Percentiles rank a stretch among this genome's conserved stretches.
Evolutionary conservation across 1,139 yeast genomes (phyloP).

Genomic region (Debaryomyces robertsiae): DNA sequence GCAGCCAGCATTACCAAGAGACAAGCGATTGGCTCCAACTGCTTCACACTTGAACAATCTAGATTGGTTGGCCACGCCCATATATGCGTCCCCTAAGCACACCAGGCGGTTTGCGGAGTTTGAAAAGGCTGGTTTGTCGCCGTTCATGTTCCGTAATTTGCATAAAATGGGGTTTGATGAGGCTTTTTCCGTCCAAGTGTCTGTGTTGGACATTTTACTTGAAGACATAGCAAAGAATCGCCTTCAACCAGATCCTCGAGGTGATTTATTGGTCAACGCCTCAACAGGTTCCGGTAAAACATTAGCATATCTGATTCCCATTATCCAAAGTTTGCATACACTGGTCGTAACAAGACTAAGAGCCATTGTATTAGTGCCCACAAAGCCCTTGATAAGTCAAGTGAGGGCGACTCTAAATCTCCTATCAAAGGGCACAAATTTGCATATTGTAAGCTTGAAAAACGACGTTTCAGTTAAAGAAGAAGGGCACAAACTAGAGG

Average conservation of each 20-base stretch:
- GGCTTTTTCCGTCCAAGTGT: constrained; percentile 81
- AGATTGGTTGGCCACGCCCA: constrained; percentile 72
- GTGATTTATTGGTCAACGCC: constrained; percentile 87
- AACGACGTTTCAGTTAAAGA: constrained; percentile 62
- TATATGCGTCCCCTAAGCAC: constrained; percentile 49
- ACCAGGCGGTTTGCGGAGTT: constrained; percentile 47
- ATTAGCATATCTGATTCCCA: constrained; percentile 82
- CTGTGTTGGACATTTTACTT: constrained; percentile 61
- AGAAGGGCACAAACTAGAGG: constrained; percentile 55
- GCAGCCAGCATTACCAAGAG: constrained; percentile 69
- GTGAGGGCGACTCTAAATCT: constrained; percentile 66
- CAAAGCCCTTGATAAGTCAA: constrained; percentile 83
- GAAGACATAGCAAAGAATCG: constrained; percentile 47
- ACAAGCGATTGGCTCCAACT: constrained; percentile 42
- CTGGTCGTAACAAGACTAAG: constrained; percentile 74
- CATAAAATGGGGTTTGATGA: constrained; percentile 42
- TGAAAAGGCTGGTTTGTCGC: constrained; percentile 27
- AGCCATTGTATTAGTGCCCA: constrained; percentile 84
- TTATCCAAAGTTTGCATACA: constrained; percentile 63
- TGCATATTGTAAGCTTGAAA: constrained; percentile 62
- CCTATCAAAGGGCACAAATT: constrained; percentile 66
- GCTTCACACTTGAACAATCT: constrained; percentile 45
- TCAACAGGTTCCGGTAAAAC: constrained; percentile 98
- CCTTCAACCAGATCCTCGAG: constrained; percentile 61
- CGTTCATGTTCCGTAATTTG: constrained; percentile 50